Percentiles rank a stretch among this genome's conserved stretches.
These are phyloP conservation scores for Zymoseptoria tritici DNA, from an alignment of 2,329 filamentous ascomycete genomes.

Conservation along the genomic window DNA sequence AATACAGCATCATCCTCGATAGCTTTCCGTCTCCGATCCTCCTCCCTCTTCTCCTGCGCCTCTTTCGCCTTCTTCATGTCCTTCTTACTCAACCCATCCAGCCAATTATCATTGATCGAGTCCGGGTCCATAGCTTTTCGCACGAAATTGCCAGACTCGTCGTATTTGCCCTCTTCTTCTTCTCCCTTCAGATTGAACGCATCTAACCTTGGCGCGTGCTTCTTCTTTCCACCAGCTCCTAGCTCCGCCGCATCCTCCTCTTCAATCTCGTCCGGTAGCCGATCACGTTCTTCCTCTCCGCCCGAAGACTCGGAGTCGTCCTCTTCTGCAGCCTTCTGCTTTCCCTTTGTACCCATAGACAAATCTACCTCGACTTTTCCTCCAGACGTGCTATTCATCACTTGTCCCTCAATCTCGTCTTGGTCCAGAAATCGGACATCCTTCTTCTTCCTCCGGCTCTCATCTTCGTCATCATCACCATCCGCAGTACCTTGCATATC, in stretches of 20 bases:
- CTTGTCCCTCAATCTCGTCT: slow-evolving; percentile 72
- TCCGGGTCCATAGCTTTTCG: slow-evolving; percentile 84
- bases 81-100: slow-evolving; percentile 87
- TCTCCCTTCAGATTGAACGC: slow-evolving; percentile 91
- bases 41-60: slow-evolving; percentile 77
- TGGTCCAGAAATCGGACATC: slow-evolving; percentile 53
- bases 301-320: slow-evolving; percentile 34
- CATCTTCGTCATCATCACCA: slow-evolving; percentile 45
- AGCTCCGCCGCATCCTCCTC: slow-evolving; percentile 80
- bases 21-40: slow-evolving; percentile 63
- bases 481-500: slow-evolving; percentile 36
- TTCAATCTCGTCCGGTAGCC: slow-evolving; percentile 48
- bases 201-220: slow-evolving; percentile 86
- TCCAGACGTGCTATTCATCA: slow-evolving; percentile 63
- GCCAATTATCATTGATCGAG: slow-evolving; percentile 83
- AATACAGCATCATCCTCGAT: slow-evolving; percentile 67
- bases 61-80: slow-evolving; percentile 83
- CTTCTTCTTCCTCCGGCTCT: slow-evolving; percentile 56
- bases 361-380: slow-evolving; percentile 59
- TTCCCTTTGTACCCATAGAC: slow-evolving; percentile 49
- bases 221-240: slow-evolving; percentile 82
- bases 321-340: slow-evolving; percentile 30
- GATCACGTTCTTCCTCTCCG: slow-evolving; percentile 59
- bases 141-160: slow-evolving; percentile 84
- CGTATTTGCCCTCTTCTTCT: slow-evolving; percentile 87